These are phyloP conservation scores for Aphanomyces invadans DNA, from an alignment of 352 stramenopile species.

Conservation along the genomic window DNA sequence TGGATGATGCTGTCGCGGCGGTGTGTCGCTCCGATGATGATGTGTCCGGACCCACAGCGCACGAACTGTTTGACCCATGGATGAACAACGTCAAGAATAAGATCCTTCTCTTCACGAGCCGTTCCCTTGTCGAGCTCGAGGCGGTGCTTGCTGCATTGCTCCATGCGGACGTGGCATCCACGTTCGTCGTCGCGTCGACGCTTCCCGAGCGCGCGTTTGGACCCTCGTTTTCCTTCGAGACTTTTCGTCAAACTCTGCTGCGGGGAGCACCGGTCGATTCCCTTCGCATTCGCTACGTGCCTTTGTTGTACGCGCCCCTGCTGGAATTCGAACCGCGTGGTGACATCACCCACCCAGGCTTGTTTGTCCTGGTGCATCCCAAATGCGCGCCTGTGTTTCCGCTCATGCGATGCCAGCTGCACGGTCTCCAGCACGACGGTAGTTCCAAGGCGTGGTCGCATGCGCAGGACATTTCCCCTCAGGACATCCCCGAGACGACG, in stretches of 20 bases:
- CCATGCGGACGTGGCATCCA: slow-evolving; percentile 24
- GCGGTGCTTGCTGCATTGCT: slow-evolving; percentile 12
- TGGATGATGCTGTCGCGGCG: slow-evolving; percentile 33
- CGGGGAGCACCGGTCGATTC: neutral
- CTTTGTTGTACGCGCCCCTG: slow-evolving; percentile 47
- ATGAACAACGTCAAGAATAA: slow-evolving; percentile 5
- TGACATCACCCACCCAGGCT: slow-evolving; percentile 37
- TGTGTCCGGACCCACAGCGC: slow-evolving; percentile 26
- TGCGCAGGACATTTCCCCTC: slow-evolving; percentile 54
- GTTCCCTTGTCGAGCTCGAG: slow-evolving; percentile 12
- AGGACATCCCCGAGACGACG: slow-evolving; percentile 57
- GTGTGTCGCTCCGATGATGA: slow-evolving; percentile 21
- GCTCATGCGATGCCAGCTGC: slow-evolving; percentile 51
- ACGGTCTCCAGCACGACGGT: neutral
- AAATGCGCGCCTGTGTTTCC: slow-evolving; percentile 61
- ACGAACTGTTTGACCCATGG: neutral
- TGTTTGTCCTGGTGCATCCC: slow-evolving; percentile 67
- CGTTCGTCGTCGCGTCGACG: slow-evolving; percentile 36
- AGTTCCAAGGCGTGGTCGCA: slow-evolving; percentile 34
- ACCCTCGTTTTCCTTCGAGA: neutral
- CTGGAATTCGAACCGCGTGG: slow-evolving; percentile 33
- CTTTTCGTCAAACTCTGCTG: neutral
- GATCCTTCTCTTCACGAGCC: slow-evolving; percentile 2
- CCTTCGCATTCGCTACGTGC: slow-evolving; percentile 47
- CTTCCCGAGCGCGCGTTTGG: slow-evolving; percentile 1